Conservation (phyloP, 208 protist genomes). For the Acanthamoeba castellanii region DNA sequence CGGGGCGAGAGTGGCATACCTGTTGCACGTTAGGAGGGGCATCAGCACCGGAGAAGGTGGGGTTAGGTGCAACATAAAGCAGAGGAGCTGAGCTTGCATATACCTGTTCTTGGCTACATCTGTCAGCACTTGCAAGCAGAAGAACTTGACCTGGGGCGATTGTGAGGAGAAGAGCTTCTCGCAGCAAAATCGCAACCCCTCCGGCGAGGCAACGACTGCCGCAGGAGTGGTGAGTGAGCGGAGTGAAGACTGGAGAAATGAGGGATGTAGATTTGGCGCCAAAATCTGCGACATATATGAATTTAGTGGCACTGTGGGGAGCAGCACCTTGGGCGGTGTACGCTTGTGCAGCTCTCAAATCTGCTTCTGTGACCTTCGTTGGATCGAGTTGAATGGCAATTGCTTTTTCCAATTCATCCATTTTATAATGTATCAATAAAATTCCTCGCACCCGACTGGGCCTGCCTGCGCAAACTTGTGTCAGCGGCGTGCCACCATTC, state of each 20-base stretch:
- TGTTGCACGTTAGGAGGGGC: not conserved
- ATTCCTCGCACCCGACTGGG: too few species aligned
- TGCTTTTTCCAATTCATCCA: slow-evolving; percentile 84
- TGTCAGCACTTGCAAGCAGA: slow-evolving; percentile 80
- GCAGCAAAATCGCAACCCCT: slow-evolving; percentile 80
- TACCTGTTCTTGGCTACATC: slow-evolving; percentile 77
- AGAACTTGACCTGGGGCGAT: slow-evolving; percentile 78
- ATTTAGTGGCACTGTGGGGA: not conserved
- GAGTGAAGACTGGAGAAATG: not conserved
- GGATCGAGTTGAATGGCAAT: slow-evolving; percentile 78
- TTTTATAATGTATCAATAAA: slow-evolving; percentile 42
- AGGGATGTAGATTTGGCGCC: not conserved
- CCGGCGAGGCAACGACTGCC: slow-evolving; percentile 35
- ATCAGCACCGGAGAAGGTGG: too few species aligned
- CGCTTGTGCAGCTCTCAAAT: slow-evolving; percentile 68
- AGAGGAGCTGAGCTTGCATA: too few species aligned
- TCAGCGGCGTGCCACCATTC: too few species aligned
- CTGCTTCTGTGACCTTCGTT: slow-evolving; percentile 8
- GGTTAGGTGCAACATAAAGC: too few species aligned
- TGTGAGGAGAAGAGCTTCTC: slow-evolving; percentile 73
- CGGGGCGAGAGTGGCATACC: slow-evolving; percentile 63
- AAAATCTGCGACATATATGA: not conserved
- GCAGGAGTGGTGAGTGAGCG: not conserved
- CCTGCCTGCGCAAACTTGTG: too few species aligned
- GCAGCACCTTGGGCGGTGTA: slow-evolving; percentile 66